Evolutionary conservation across 257 asterid species (phyloP).

Genomic region (Solanum okadae): DNA sequence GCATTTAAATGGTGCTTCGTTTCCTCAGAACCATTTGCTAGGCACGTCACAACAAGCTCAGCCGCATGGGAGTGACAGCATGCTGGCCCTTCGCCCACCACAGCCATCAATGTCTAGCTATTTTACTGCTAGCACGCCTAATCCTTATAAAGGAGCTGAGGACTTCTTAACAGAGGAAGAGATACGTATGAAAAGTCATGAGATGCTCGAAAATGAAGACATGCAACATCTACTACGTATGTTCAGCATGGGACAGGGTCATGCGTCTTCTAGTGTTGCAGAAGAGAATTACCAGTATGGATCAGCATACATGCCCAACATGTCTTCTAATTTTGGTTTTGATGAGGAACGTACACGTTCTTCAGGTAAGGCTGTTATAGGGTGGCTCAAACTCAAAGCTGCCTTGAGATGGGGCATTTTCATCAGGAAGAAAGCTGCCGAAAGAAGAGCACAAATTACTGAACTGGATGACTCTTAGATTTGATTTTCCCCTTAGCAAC

Average conservation of each 20-base stretch:
- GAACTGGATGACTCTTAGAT: constrained; percentile 64
- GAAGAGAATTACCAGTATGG: constrained; percentile 38
- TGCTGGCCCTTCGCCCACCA: constrained; percentile 61
- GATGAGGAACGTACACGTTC: constrained; percentile 61
- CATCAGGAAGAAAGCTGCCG: constrained; percentile 88
- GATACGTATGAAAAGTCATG: constrained; percentile 78
- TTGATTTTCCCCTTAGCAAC: not conserved
- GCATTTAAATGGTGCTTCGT: constrained; percentile 36
- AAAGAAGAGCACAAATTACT: constrained; percentile 79
- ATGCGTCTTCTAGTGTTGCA: constrained; percentile 27
- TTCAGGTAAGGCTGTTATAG: constrained; percentile 96
- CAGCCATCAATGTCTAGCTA: constrained; percentile 39
- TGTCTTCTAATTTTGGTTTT: constrained; percentile 37
- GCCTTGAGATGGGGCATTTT: constrained; percentile 97
- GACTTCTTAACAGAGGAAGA: constrained; percentile 67
- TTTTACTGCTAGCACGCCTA: constrained; percentile 43
- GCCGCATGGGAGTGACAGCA: constrained; percentile 31
- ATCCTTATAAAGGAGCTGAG: constrained; percentile 42
- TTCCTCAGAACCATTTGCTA: constrained; percentile 36
- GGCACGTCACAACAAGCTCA: constrained; percentile 41
- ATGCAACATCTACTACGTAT: constrained; percentile 87
- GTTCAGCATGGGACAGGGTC: constrained; percentile 56
- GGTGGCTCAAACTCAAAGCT: constrained; percentile 96
- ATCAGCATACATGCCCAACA: constrained; percentile 42
- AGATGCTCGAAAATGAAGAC: constrained; percentile 90